Evolutionary conservation across 257 asterid genomes (phyloP), one percentile per base, ranked within the genome.

Genomic region (Solanum appendiculatum): DNA sequence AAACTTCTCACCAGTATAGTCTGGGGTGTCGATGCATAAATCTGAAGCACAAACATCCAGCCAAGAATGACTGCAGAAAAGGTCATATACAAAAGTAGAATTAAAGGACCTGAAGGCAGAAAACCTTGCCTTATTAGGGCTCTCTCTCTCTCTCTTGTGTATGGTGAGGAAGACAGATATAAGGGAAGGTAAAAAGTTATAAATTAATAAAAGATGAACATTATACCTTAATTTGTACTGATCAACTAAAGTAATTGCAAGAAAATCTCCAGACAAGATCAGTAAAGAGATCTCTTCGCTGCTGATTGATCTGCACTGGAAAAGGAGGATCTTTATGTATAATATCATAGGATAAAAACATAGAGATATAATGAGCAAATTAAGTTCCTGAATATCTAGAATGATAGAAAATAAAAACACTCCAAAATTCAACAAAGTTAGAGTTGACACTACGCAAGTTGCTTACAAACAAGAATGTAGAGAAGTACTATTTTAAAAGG

Each of bases 271-370:
- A 20, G 86, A 83, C 70, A 83, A 56, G 29, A 83, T 83, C 72
- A 83, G 72, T 83, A 83, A n/a, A 15, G 86, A 83, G 18, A 83
- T 83, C 21, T 83, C 86, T 83, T 83, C 15, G 4, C 73, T 39
- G 63, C 74, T 83, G 40, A 83, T 54, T 83, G 86, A 83, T 64
- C 74, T 54, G 86, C 86, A 83, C 74, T 83, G 86, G 54, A 39
- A 39, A 74, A 74, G 33, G 82, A 23, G 56, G 54, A 39, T 74
- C 56, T 39, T 39, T 74, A 74, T 74, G 54, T 39, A 74, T 21
- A 39, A 74, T 74, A 74, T 39, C 82, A 74, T 74, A 39, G 34
- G 56, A 39, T 74, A 12, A 23, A 74, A 23, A 74, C 82, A 73
- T 20, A 74, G 33, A 23, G 82, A 12, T 39, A 74, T 37, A 23